A percentile compares a stretch with the other conserved stretches of the same genome.
Conservation (phyloP, 495 filamentous ascomycete species). For the Penicillium egyptiacum region DNA sequence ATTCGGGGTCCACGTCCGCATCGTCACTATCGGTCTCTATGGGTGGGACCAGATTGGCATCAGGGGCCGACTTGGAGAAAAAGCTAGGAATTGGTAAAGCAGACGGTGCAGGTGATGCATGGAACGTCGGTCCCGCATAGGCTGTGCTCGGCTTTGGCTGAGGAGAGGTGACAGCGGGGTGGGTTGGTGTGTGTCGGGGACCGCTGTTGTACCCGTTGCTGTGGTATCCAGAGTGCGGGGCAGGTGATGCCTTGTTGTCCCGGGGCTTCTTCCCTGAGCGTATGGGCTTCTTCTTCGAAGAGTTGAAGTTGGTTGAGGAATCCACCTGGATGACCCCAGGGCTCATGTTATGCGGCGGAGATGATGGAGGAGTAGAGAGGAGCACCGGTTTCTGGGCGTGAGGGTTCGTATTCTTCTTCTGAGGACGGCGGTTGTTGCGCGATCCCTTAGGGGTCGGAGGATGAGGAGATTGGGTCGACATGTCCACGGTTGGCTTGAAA, state of each 20-base stretch:
- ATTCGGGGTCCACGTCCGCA: slow-evolving; percentile 34
- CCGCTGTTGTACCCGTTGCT: slow-evolving; percentile 17
- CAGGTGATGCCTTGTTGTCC: slow-evolving; percentile 33
- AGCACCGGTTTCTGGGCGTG: slow-evolving; percentile 30
- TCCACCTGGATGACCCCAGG: slow-evolving; percentile 36
- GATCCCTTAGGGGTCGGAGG: slow-evolving; percentile 42
- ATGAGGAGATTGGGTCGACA: slow-evolving; percentile 45
- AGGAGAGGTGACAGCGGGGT: slow-evolving; percentile 45
- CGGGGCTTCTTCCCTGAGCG: slow-evolving; percentile 42
- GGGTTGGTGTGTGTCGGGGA: slow-evolving; percentile 34
- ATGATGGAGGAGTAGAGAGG: slow-evolving; percentile 47
- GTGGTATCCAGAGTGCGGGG: slow-evolving; percentile 21
- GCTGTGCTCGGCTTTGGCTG: slow-evolving; percentile 52
- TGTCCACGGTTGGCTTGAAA: slow-evolving; percentile 46
- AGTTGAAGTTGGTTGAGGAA: slow-evolving; percentile 32
- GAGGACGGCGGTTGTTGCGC: slow-evolving; percentile 40
- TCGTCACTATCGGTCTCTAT: slow-evolving; percentile 42
- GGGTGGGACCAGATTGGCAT: slow-evolving; percentile 43
- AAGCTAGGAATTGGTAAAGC: slow-evolving; percentile 93
- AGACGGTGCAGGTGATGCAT: slow-evolving; percentile 89
- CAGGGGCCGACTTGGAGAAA: slow-evolving; percentile 76
- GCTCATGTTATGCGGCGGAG: slow-evolving; percentile 42
- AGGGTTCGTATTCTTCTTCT: slow-evolving; percentile 40
- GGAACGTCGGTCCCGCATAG: slow-evolving; percentile 94
- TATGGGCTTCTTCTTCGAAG: slow-evolving; percentile 40